phyloP scores from a whole-genome alignment of 2,329 filamentous ascomycete genomes.

The Phoma sp. region DNA sequence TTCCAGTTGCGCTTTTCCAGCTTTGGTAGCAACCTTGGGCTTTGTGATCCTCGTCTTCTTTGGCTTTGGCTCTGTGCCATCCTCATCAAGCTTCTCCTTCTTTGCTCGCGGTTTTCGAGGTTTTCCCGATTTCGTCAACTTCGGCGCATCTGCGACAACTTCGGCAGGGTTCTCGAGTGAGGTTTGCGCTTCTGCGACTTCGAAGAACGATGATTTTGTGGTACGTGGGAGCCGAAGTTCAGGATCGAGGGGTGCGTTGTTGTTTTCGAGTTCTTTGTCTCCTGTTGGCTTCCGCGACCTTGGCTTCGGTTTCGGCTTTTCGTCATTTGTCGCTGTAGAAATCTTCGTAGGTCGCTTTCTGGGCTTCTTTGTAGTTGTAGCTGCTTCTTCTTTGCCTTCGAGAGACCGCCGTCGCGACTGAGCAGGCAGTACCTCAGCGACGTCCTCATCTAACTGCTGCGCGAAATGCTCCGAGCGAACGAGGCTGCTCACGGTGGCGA shows the following conservation, averaged over 20 bases:
- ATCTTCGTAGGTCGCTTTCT: constrained; percentile 25
- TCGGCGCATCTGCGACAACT: constrained; percentile 13
- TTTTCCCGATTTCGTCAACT: constrained; percentile 34
- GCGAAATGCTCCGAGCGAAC: constrained; percentile 40
- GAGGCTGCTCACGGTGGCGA: constrained; percentile 45
- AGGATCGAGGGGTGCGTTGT: constrained; percentile 19
- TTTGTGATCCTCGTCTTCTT: constrained; percentile 38
- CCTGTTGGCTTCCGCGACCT: constrained; percentile 36
- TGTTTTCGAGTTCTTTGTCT: constrained; percentile 20
- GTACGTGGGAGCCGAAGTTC: constrained; percentile 23
- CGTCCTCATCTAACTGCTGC: constrained; percentile 24
- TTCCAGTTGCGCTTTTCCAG: constrained; percentile 22
- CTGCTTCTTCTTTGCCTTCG: neutral
- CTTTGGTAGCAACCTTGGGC: constrained; percentile 24
- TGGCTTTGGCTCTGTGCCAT: constrained; percentile 28
- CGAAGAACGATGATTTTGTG: constrained; percentile 34
- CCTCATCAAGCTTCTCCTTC: constrained; percentile 27
- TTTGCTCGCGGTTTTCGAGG: constrained; percentile 42
- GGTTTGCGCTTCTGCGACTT: constrained; percentile 5
- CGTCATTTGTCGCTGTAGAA: constrained; percentile 11
- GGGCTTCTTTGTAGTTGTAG: constrained; percentile 22
- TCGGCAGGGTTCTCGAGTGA: neutral
- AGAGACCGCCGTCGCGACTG: constrained; percentile 9
- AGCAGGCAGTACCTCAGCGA: constrained; percentile 8
- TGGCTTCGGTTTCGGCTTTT: constrained; percentile 34